These are phyloP conservation scores for Hypholoma fasciculare DNA, from an alignment of 768 basidiomycete genomes.

Conservation along the genomic window DNA sequence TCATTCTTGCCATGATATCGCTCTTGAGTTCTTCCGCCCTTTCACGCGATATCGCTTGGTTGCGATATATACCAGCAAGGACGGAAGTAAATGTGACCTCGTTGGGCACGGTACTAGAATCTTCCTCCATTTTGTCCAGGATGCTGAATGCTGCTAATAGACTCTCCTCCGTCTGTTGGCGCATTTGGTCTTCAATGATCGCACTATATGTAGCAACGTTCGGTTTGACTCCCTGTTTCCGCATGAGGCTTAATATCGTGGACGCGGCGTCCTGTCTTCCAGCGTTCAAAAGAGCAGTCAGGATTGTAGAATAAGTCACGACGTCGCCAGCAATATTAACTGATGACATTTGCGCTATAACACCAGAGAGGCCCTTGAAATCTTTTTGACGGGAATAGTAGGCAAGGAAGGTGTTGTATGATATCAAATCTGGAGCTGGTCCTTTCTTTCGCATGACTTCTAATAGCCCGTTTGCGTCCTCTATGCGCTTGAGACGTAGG, in stretches of 20 bases:
- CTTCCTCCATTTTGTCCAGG: constrained; percentile 72
- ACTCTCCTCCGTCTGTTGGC: constrained; percentile 49
- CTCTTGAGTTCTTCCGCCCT: constrained; percentile 46
- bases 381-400: constrained; percentile 66
- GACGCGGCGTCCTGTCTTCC: constrained; percentile 67
- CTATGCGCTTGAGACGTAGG: constrained; percentile 42
- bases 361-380: constrained; percentile 55
- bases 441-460: constrained; percentile 45
- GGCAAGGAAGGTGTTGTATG: constrained; percentile 80
- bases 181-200: constrained; percentile 76
- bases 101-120: constrained; percentile 55
- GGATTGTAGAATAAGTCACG: constrained; percentile 84
- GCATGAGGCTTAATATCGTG: constrained; percentile 72
- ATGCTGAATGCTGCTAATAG: constrained; percentile 69
- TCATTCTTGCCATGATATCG: constrained; percentile 61
- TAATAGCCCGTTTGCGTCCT: constrained; percentile 42
- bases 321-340: constrained; percentile 69
- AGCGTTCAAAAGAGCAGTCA: constrained; percentile 72
- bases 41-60: constrained; percentile 44
- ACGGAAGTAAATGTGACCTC: constrained; percentile 84
- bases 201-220: constrained; percentile 78
- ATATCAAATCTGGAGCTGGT: constrained; percentile 67
- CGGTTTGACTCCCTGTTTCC: constrained; percentile 67
- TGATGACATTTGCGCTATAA: constrained; percentile 58
- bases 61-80: constrained; percentile 70